Conservation (phyloP, 306 rosid species). For the Cucurbita moschata region DNA sequence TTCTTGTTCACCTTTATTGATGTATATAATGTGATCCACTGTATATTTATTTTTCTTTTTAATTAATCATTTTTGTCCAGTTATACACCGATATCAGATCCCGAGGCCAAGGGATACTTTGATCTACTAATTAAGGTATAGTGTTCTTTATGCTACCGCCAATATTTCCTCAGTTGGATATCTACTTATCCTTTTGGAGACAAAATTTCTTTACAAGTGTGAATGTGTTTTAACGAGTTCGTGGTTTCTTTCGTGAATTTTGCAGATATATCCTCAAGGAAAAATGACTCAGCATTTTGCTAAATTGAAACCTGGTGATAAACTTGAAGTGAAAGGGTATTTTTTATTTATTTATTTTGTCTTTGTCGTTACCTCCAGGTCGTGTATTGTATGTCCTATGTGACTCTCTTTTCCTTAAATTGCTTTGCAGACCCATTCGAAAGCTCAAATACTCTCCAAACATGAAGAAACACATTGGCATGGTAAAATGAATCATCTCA, state of each 20-base stretch:
- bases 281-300: constrained; percentile 98
- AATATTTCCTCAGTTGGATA: constrained; percentile 4
- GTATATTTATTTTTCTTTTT: not conserved
- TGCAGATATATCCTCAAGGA: constrained; percentile 88
- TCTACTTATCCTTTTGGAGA: not conserved
- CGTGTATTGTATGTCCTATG: constrained; percentile 12
- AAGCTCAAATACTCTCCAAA: constrained; percentile 80
- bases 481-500: constrained; percentile 38
- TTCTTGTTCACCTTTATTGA: not conserved
- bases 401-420: constrained; percentile 4
- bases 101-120: constrained; percentile 81
- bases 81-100: constrained; percentile 96
- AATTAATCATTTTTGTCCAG: constrained; percentile 19
- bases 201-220: not conserved
- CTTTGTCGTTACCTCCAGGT: constrained; percentile 1
- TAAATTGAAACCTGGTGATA: constrained; percentile 91
- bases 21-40: not conserved
- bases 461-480: constrained; percentile 94
- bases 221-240: not conserved
- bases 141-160: not conserved
- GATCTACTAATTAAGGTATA: constrained; percentile 86
- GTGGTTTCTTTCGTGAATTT: constrained; percentile 13
- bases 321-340: constrained; percentile 97
- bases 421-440: constrained; percentile 74
- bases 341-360: constrained; percentile 1